Base-by-base conservation (phyloP, 2,329 filamentous ascomycete species). In the Leptographium wingfieldii region DNA sequence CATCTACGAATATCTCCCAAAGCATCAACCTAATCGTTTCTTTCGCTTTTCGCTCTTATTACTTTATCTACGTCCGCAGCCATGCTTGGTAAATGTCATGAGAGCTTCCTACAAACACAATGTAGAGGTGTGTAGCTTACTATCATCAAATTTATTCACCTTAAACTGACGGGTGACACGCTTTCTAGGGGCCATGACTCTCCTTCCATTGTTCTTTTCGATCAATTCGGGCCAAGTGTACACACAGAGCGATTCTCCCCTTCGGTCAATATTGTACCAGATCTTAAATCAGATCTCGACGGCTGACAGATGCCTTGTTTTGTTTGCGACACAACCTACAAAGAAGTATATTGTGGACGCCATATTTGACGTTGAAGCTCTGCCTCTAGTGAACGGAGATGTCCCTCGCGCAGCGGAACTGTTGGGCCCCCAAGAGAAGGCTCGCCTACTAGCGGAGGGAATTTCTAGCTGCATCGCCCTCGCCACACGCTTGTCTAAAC, bases 361-460 rank as follows among this genome's bases (percentile, higher is more conserved):
- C 49, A 67, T 71, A 63, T 72, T 72, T 62, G 70, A 73, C 63
- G 65, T 62, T n/a, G 66, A 68, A 59, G 67, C 66, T 12, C 66
- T 66, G 38, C 67, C 69, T 56, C 67, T 73, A 55, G 68, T 73
- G 38, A 66, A 68, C 12, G 66, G 69, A 27, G 62, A 68, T 38
- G 64, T 65, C 1, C 62, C 65, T 7, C 62, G 62, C n/a, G 67
- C 70, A 56, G 63, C 68, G 16, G 65, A 67, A 33, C 63, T 64
- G 9, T 67, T 74, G 46, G 67, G 69, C 59, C 67, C 69, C 48
- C 65, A 69, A 52, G 68, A 69, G 56, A 72, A 68, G 62, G 68
- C 68, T 4, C 67, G 66, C 27, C 64, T 74, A 46, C 70, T 73
- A 46, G 66, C 69, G 19, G 68, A 73, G 61, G 72, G 71, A 57